phyloP scores from a whole-genome alignment of 164 flowering plant species.

The Magnolia kwangsiensis region DNA sequence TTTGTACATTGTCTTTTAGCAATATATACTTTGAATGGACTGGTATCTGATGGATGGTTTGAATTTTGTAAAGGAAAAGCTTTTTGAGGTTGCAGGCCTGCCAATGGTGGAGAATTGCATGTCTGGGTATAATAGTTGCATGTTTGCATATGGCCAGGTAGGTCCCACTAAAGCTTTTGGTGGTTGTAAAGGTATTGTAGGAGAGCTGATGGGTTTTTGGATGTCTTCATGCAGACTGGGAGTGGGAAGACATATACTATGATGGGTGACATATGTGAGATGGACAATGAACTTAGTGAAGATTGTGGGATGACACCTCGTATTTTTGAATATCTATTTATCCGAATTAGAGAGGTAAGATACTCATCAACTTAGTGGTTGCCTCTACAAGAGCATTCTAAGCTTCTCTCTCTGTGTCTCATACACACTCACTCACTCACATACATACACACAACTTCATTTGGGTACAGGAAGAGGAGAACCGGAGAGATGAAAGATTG shows the following conservation, averaged over 20 bases:
- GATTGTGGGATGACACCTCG: constrained; percentile 88
- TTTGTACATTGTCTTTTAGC: not conserved
- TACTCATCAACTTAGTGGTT: not conserved
- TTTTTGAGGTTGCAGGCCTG: constrained; percentile 73
- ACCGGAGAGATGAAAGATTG: constrained; percentile 57
- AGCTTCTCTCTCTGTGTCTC: not conserved
- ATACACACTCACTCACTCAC: not conserved
- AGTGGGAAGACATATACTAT: constrained; percentile 96
- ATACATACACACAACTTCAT: not conserved
- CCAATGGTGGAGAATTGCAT: constrained; percentile 97
- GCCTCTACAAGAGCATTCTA: not conserved
- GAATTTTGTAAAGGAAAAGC: constrained; percentile 51
- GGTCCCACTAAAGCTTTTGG: not conserved
- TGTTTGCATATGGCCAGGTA: constrained; percentile 98
- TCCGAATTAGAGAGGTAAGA: constrained; percentile 53
- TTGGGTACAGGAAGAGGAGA: constrained; percentile 68
- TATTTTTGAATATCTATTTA: constrained; percentile 72
- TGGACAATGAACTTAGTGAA: constrained; percentile 44
- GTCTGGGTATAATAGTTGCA: constrained; percentile 94
- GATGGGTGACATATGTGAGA: constrained; percentile 79
- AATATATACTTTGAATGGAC: not conserved
- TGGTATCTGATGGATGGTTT: not conserved
- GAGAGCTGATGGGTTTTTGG: not conserved
- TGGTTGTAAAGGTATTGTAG: constrained; percentile 1
- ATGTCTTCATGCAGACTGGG: constrained; percentile 68